phyloP scores from a whole-genome alignment of 2,329 filamentous ascomycete genomes.

The Chrysoporthe puriensis region DNA sequence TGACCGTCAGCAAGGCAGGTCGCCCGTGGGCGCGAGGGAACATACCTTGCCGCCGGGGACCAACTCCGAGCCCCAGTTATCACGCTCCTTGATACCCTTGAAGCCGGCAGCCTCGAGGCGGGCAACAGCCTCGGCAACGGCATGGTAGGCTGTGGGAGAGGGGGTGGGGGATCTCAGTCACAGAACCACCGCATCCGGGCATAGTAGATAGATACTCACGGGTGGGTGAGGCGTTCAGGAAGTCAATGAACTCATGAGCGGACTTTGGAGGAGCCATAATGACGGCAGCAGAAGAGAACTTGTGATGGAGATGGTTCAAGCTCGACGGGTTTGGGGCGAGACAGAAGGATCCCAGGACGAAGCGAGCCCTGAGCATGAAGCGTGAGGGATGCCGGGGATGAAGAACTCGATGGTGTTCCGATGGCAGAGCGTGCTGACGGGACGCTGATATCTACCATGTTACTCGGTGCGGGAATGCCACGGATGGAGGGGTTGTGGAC shows the following conservation, averaged over 20 bases:
- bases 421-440: neutral
- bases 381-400: neutral
- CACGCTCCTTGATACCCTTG: constrained; percentile 84
- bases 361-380: constrained; percentile 23
- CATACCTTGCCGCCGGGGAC: constrained; percentile 75
- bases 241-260: constrained; percentile 20
- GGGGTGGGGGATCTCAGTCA: neutral
- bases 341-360: constrained; percentile 13
- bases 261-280: constrained; percentile 21
- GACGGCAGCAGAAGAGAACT: constrained; percentile 32
- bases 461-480: too few relatives aligned
- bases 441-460: neutral
- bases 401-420: neutral
- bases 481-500: too few relatives aligned
- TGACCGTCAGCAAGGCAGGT: neutral
- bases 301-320: constrained; percentile 10
- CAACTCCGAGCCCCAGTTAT: constrained; percentile 81
- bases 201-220: constrained; percentile 28
- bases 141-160: constrained; percentile 77
- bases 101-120: constrained; percentile 85
- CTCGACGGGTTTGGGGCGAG: neutral
- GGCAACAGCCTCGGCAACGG: constrained; percentile 76
- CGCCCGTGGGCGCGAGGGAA: neutral
- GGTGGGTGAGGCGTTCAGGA: constrained; percentile 20
- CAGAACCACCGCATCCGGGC: neutral